Evolutionary conservation across 805 yeast genomes (phyloP).

Genomic region (Cyberlindnera mrakii): DNA sequence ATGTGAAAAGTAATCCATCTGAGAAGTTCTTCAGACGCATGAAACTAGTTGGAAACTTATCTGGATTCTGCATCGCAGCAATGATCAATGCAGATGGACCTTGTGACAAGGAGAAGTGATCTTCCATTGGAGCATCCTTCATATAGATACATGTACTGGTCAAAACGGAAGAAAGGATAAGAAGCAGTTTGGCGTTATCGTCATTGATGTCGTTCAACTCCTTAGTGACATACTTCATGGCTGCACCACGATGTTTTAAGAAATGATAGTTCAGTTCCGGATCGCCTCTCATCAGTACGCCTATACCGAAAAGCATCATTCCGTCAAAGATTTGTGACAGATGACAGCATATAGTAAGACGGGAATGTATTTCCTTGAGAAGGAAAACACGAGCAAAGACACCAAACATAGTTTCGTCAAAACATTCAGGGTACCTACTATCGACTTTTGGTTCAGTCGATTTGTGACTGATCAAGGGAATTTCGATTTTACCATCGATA

Average conservation of each 20-base stretch:
- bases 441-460: constrained; percentile 7
- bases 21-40: constrained; percentile 10
- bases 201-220: constrained; percentile 11
- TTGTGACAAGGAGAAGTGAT: constrained; percentile 12
- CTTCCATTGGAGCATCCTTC: constrained; percentile 5
- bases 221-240: constrained; percentile 7
- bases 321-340: constrained; percentile 8
- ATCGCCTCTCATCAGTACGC: constrained; percentile 4
- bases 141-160: constrained; percentile 9
- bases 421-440: constrained; percentile 8
- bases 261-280: constrained; percentile 7
- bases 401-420: constrained; percentile 14
- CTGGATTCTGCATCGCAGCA: constrained; percentile 12
- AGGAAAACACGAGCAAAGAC: constrained; percentile 12
- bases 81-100: constrained; percentile 18
- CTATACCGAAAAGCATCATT: constrained; percentile 11
- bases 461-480: constrained; percentile 11
- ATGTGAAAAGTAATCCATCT: constrained; percentile 16
- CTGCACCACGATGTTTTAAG: constrained; percentile 11
- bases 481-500: background rate
- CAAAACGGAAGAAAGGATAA: constrained; percentile 6
- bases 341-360: background rate
- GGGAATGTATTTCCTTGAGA: constrained; percentile 3
- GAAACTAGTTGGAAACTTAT: constrained; percentile 10
- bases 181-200: constrained; percentile 9